Evolutionary conservation across 768 basidiomycete genomes (phyloP), one percentile per base, ranked within the genome.

Genomic region (Podaxis sp.): DNA sequence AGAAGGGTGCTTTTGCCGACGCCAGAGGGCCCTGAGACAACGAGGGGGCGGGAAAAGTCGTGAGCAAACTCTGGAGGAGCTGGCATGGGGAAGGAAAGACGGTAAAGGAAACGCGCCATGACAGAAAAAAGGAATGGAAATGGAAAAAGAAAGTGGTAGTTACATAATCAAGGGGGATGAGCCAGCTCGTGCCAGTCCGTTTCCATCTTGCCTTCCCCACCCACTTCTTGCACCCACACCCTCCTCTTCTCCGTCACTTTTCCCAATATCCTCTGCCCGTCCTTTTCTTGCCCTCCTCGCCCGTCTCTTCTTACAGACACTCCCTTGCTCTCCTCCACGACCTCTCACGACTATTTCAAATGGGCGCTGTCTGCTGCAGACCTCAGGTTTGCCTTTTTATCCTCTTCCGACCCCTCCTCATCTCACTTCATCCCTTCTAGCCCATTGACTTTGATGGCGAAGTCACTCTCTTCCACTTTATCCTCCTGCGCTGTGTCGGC

Each of bases 361-460:
- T 94, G 93, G 93, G 93, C 73, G 90, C 87, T 64, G 83, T 90
- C 46, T 94, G 93, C 73, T 94, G 93, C 80, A 84, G 91, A 70
- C 87, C 90, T 60, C 85, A 89, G 78, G 93, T 91, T 55, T 66
- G 82, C 72, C 36, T 15, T 22, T 63, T 47, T 43, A 33, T 33
- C 11, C 13, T 53, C 15, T 47, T 25, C 25, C 58, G 12, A 8
- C 15, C 15, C 22, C 29, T 49, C 25, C 33, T 37, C 51, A n/a
- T 46, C 57, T 52, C 37, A 57, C 54, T 46, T 56, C 61, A 54
- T 22, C 46, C 49, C 57, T 47, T 65, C 24, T 72, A 96, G 93
- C 93, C 93, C 66, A 90, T 96, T 76, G 94, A 96, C 80, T 96
- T 95, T 72, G 94, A 96, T 68, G 93, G 91, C 66, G 94, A 96